Evolutionary conservation across 2,329 filamentous ascomycete species (phyloP).

Genomic region (Myriosclerotinia curreyana): DNA sequence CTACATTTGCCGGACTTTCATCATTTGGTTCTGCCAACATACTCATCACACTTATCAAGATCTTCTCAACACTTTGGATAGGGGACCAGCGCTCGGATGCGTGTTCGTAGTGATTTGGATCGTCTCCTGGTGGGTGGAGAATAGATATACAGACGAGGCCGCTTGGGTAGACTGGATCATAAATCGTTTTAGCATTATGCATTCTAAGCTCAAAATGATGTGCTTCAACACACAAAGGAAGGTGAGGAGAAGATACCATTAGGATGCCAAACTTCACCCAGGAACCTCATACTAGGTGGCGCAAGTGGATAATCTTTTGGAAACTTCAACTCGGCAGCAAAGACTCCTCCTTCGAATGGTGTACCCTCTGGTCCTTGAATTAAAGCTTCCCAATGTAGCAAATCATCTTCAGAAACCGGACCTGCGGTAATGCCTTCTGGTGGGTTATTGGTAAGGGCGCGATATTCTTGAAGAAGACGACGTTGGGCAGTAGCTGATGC

Average conservation of each 20-base stretch:
- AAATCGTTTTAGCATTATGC: not conserved
- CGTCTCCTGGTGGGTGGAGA: constrained; percentile 91
- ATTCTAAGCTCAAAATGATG: not conserved
- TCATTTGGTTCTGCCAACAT: constrained; percentile 98
- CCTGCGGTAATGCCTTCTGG: constrained; percentile 98
- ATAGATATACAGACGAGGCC: constrained; percentile 98
- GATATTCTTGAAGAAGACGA: constrained; percentile 95
- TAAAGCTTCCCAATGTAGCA: constrained; percentile 93
- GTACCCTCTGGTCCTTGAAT: constrained; percentile 95
- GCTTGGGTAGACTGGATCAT: constrained; percentile 72
- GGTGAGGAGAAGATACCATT: constrained; percentile 62
- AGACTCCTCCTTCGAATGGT: constrained; percentile 92
- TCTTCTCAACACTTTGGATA: constrained; percentile 97
- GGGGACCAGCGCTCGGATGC: constrained; percentile 94
- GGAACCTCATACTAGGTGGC: constrained; percentile 93
- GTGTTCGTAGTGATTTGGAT: constrained; percentile 97
- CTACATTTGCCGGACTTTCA: constrained; percentile 92
- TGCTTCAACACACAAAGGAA: not conserved
- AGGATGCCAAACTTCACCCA: constrained; percentile 92
- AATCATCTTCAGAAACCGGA: constrained; percentile 88
- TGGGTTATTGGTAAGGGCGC: constrained; percentile 85
- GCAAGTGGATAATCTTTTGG: constrained; percentile 96
- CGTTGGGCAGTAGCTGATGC: constrained; percentile 63
- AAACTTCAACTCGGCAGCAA: constrained; percentile 91
- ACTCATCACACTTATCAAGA: constrained; percentile 93